Percentiles rank a stretch among this genome's conserved stretches.
These are phyloP conservation scores for Venturia asperata DNA, from an alignment of 2,329 filamentous ascomycete genomes.

Conservation along the genomic window DNA sequence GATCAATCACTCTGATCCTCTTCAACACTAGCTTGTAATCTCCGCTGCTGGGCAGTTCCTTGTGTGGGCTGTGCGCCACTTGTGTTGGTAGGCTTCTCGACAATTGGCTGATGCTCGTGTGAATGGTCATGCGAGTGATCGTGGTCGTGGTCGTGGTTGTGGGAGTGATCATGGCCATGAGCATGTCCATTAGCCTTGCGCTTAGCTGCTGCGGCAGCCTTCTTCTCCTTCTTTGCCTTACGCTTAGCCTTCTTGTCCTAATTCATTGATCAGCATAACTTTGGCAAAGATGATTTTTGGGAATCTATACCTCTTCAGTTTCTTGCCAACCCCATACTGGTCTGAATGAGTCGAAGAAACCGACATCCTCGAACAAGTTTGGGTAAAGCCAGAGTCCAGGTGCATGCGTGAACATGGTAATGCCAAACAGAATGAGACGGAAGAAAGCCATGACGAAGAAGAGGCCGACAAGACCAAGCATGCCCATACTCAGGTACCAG, in stretches of 20 bases:
- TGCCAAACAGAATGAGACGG: conserved; percentile 84
- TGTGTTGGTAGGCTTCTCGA: not conserved
- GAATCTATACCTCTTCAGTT: conserved; percentile 37
- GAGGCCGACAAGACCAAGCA: conserved; percentile 78
- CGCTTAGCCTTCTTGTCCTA: conserved; percentile 25
- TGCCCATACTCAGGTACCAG: conserved; percentile 94
- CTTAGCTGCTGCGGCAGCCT: conserved; percentile 22
- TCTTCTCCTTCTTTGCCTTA: conserved; percentile 27
- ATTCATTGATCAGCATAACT: not conserved
- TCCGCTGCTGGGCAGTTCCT: conserved; percentile 12
- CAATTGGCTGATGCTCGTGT: conserved; percentile 1
- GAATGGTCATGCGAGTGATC: conserved; percentile 23
- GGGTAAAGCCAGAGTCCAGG: conserved; percentile 98
- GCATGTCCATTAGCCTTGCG: conserved; percentile 27
- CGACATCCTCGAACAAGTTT: conserved; percentile 96
- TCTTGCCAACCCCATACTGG: conserved; percentile 98
- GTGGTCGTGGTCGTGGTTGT: conserved; percentile 31
- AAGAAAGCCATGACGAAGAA: conserved; percentile 99
- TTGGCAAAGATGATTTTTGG: conserved; percentile 24
- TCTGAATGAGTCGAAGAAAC: conserved; percentile 94
- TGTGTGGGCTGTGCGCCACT: conserved; percentile 6
- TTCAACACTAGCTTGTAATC: conserved; percentile 12
- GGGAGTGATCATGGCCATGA: conserved; percentile 28
- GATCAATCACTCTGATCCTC: conserved; percentile 8
- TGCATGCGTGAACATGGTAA: conserved; percentile 76